Evolutionary conservation across 805 yeast genomes (phyloP).

Genomic region (Schwanniomyces occidentalis): DNA sequence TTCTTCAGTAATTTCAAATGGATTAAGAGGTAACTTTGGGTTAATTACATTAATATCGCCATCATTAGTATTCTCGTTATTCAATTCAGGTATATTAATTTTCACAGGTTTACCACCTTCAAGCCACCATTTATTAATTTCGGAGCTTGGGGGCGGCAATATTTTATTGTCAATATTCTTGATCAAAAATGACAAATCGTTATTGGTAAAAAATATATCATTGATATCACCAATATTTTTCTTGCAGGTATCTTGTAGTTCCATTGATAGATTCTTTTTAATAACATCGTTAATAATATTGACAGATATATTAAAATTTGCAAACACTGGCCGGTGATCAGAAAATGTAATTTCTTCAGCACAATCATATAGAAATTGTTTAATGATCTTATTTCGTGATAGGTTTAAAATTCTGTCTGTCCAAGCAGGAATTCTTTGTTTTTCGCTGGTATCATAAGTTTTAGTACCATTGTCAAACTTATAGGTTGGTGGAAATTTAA

Average conservation of each 20-base stretch:
- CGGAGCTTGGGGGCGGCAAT: conserved; percentile 89
- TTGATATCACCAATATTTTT: conserved; percentile 46
- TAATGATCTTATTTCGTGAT: conserved; percentile 55
- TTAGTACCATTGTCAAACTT: conserved; percentile 86
- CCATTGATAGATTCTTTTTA: conserved; percentile 54
- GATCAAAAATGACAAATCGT: conserved; percentile 22
- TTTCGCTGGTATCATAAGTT: conserved; percentile 84
- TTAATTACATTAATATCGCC: conserved; percentile 50
- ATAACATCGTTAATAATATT: conserved; percentile 63
- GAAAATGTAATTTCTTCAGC: conserved; percentile 63
- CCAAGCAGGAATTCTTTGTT: conserved; percentile 94
- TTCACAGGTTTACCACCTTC: conserved; percentile 75
- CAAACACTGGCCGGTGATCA: conserved; percentile 90
- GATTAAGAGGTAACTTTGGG: conserved; percentile 70
- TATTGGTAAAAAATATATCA: conserved; percentile 30
- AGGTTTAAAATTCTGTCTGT: conserved; percentile 81
- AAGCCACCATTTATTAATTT: conserved; percentile 87
- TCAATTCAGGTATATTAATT: conserved; percentile 52
- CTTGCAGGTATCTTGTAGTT: conserved; percentile 58
- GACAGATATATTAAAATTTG: conserved; percentile 62
- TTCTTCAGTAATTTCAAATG: conserved; percentile 56
- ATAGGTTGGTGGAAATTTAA: conserved; percentile 86
- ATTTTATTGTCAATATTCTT: conserved; percentile 33
- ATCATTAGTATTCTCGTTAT: conserved; percentile 17
- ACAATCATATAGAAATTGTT: conserved; percentile 61